Percentiles rank a stretch among this genome's conserved stretches.
Evolutionary conservation across 805 yeast species (phyloP).

Genomic region (Vanderwaltozyma polyspora): DNA sequence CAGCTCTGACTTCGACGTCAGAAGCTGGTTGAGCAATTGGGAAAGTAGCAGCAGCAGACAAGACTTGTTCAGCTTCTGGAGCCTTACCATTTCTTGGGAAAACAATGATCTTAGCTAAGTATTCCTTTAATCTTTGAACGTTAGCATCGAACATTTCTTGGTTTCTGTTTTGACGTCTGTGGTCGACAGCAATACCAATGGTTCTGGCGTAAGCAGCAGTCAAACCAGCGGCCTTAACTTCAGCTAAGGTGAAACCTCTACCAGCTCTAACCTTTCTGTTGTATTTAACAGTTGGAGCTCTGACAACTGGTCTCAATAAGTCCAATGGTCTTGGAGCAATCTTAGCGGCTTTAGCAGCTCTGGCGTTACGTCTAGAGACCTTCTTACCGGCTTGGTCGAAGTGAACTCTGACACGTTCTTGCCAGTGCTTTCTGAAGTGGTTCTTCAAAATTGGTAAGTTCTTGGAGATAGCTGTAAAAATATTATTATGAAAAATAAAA

Average conservation of each 20-base stretch:
- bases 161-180: conserved; percentile 98
- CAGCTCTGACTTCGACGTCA: conserved; percentile 81
- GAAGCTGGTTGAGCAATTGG: conserved; percentile 75
- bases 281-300: conserved; percentile 98
- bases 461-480: conserved; percentile 77
- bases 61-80: conserved; percentile 68
- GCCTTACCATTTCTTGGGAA: conserved; percentile 87
- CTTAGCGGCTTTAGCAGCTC: conserved; percentile 87
- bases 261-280: conserved; percentile 99
- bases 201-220: conserved; percentile 94
- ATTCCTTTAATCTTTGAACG: conserved; percentile 93
- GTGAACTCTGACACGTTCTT: conserved; percentile 98
- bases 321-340: conserved; percentile 98
- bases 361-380: conserved; percentile 90
- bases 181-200: conserved; percentile 97
- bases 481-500: too few species aligned
- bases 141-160: conserved; percentile 89
- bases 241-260: conserved; percentile 97
- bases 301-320: conserved; percentile 90
- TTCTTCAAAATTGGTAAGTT: conserved; percentile 97
- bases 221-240: conserved; percentile 95
- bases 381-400: conserved; percentile 99
- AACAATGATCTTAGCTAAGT: conserved; percentile 89
- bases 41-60: conserved; percentile 68
- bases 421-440: conserved; percentile 99